These are phyloP conservation scores for Nymphaea thermarum DNA, from an alignment of 164 flowering plant genomes.

Conservation along the genomic window DNA sequence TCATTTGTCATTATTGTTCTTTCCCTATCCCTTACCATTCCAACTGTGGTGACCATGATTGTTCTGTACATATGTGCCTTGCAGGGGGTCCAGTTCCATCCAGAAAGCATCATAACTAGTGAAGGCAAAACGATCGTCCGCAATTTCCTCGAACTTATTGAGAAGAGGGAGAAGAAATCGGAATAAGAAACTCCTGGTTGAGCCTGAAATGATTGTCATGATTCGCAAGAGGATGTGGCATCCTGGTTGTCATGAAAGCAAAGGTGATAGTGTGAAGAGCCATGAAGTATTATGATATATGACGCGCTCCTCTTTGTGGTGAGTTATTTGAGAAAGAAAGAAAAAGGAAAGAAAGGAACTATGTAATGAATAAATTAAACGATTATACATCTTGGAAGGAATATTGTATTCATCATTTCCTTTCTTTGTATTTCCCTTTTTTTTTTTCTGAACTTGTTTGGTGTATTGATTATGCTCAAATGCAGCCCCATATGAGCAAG, in stretches of 20 bases:
- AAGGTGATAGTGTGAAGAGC: too few species aligned
- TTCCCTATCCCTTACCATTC: not conserved
- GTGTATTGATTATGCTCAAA: too few species aligned
- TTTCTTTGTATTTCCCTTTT: not conserved
- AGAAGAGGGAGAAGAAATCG: constrained; percentile 29
- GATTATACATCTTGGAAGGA: not conserved
- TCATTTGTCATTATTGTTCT: too few species aligned
- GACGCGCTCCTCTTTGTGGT: not conserved
- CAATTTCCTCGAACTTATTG: constrained; percentile 45
- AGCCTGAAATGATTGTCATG: not conserved
- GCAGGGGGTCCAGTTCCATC: constrained; percentile 84
- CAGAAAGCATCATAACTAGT: constrained; percentile 62
- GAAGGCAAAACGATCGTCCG: constrained; percentile 49
- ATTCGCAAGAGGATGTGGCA: not conserved
- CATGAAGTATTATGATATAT: too few species aligned
- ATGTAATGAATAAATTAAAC: not conserved
- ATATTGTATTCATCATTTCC: not conserved
- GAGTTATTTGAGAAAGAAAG: not conserved
- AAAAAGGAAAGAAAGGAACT: too few species aligned
- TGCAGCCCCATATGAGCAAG: too few species aligned
- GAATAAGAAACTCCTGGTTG: constrained; percentile 3
- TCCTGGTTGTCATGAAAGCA: not conserved
- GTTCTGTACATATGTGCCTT: constrained; percentile 3
- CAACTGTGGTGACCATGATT: constrained; percentile 2
- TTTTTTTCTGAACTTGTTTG: not conserved